Evolutionary conservation across 2,329 filamentous ascomycete species (phyloP).

Genomic region (Talaromyces sp.): DNA sequence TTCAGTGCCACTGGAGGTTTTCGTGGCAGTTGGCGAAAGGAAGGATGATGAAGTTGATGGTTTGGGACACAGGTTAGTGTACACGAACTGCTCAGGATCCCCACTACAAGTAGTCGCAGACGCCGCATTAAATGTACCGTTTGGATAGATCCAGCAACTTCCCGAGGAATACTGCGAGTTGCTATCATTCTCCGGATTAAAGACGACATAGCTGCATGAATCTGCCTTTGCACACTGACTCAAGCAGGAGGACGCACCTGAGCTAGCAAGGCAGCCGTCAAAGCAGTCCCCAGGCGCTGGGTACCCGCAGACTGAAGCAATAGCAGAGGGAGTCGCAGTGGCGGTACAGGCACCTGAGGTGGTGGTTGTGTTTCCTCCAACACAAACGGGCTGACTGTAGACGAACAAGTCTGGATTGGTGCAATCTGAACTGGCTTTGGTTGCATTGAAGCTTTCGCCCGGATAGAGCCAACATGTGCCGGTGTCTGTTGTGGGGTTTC

Average conservation of each 20-base stretch:
- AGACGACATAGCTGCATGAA: conserved; percentile 32
- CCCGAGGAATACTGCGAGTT: conserved; percentile 27
- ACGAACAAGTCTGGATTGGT: conserved; percentile 22
- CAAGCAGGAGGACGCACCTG: conserved; percentile 27
- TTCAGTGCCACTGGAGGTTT: conserved; percentile 5
- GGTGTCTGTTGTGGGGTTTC: conserved; percentile 30
- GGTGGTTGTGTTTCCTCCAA: conserved; percentile 19
- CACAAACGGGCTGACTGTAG: conserved; percentile 28
- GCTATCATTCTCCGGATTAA: conserved; percentile 21
- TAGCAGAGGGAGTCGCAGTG: conserved; percentile 31
- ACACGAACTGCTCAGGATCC: conserved; percentile 32
- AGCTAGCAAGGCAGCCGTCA: conserved; percentile 23
- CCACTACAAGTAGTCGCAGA: conserved; percentile 26
- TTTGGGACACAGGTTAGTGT: conserved; percentile 35
- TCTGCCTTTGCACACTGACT: conserved; percentile 28
- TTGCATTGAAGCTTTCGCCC: conserved; percentile 28
- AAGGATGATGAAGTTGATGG: conserved; percentile 20
- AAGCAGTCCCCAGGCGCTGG: conserved; percentile 29
- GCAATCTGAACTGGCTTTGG: conserved; percentile 25
- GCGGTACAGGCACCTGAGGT: conserved; percentile 29
- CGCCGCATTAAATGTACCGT: conserved; percentile 27
- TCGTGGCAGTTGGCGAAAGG: conserved; percentile 11
- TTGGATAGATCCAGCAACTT: conserved; percentile 35
- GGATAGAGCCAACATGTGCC: conserved; percentile 37
- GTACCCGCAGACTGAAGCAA: conserved; percentile 36